Evolutionary conservation across 768 basidiomycete genomes (phyloP).

Genomic region (Multifurca ochricompacta): DNA sequence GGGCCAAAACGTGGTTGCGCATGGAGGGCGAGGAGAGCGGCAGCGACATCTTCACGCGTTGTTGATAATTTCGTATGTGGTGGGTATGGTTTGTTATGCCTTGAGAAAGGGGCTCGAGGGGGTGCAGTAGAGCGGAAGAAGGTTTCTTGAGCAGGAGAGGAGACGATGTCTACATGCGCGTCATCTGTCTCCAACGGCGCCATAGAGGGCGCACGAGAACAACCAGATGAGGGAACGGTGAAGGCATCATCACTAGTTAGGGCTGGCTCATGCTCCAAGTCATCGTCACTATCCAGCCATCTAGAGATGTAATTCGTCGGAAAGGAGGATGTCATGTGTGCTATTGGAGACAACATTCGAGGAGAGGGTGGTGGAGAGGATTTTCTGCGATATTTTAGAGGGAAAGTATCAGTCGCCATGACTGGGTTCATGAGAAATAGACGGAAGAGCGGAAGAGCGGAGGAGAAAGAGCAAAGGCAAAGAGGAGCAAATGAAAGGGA

Average conservation of each 20-base stretch:
- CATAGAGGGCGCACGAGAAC: constrained; percentile 17
- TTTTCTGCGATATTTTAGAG: constrained; percentile 16
- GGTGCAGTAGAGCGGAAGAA: constrained; percentile 5
- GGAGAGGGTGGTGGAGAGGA: constrained; percentile 7
- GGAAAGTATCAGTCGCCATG: constrained; percentile 1
- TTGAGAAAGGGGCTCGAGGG: constrained; percentile 2
- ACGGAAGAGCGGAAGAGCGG: background rate
- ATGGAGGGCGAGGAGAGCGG: constrained; percentile 16
- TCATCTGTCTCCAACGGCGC: constrained; percentile 15
- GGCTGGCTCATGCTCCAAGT: constrained; percentile 18
- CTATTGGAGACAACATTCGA: constrained; percentile 6
- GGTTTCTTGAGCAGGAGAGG: constrained; percentile 13
- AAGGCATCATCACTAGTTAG: constrained; percentile 19
- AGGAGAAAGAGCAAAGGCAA: background rate
- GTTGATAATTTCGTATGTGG: background rate
- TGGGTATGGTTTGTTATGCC: background rate
- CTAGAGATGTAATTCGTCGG: constrained; percentile 1
- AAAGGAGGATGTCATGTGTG: background rate
- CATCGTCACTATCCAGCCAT: constrained; percentile 19
- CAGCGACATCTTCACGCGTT: constrained; percentile 17
- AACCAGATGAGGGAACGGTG: constrained; percentile 8
- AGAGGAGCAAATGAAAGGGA: background rate
- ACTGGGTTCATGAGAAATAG: background rate
- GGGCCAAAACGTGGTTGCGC: constrained; percentile 15
- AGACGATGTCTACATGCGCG: constrained; percentile 17